Evolutionary conservation across 495 filamentous ascomycete species (phyloP).

Genomic region (Talaromyces liani): DNA sequence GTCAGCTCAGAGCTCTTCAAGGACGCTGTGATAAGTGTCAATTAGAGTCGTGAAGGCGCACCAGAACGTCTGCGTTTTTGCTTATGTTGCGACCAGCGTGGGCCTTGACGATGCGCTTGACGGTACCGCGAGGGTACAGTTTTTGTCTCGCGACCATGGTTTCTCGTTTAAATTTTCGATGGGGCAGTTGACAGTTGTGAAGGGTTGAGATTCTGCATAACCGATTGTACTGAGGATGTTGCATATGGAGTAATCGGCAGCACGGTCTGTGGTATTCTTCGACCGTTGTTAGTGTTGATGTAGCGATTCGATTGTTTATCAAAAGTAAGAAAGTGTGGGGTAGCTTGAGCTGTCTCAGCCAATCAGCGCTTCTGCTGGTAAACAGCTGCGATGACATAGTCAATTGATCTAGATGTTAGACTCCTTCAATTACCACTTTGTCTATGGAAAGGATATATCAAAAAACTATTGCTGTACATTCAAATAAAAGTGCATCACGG

Average conservation of each 20-base stretch:
- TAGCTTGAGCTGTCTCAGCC: neutral
- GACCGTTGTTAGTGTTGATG: neutral
- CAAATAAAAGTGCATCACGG: neutral
- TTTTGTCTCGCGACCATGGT: slow-evolving; percentile 49
- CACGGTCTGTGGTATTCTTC: neutral
- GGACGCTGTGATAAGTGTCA: neutral
- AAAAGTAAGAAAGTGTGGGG: neutral
- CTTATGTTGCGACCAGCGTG: slow-evolving; percentile 71
- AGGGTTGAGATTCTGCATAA: neutral
- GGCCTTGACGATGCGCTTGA: slow-evolving; percentile 85
- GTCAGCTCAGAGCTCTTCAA: slow-evolving; percentile 10
- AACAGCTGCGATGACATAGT: neutral
- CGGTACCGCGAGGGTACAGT: slow-evolving; percentile 74
- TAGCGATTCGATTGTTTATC: neutral
- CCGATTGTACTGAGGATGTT: neutral
- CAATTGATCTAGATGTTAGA: neutral
- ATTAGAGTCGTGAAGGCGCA: slow-evolving; percentile 28
- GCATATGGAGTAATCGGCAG: neutral
- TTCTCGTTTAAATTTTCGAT: neutral
- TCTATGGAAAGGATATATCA: neutral
- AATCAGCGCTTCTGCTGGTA: neutral
- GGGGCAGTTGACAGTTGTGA: neutral
- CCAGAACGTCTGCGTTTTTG: slow-evolving; percentile 83
- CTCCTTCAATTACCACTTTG: neutral
- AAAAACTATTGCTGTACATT: neutral